Evolutionary conservation across 139 green algal genomes (phyloP).

Genomic region (Asterochloris sp.): DNA sequence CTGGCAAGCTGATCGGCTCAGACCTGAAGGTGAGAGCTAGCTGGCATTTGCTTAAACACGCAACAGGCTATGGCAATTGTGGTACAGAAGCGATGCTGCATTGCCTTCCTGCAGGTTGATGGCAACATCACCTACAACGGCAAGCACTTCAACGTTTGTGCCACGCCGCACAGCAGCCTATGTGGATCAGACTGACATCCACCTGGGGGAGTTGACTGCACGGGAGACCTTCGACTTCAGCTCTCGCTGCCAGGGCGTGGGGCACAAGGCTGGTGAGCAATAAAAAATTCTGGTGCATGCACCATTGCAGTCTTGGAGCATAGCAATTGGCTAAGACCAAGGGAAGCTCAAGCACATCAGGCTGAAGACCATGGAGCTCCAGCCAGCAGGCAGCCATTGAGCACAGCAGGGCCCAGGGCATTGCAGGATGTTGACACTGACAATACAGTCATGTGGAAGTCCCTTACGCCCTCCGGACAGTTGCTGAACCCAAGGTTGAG

Average conservation of each 20-base stretch:
- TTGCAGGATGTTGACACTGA: too few species aligned
- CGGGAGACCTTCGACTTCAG: constrained; percentile 49
- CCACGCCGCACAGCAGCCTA: constrained; percentile 36
- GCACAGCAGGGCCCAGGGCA: too few species aligned
- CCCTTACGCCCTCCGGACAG: too few species aligned
- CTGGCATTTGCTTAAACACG: neutral
- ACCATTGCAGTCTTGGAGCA: too few species aligned
- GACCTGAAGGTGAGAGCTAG: constrained; percentile 23
- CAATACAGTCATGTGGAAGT: too few species aligned
- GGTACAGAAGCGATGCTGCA: neutral
- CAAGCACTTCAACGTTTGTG: constrained; percentile 31
- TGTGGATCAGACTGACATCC: constrained; percentile 51
- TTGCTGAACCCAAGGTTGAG: too few species aligned
- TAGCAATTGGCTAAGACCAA: too few species aligned
- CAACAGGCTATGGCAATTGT: neutral
- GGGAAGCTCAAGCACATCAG: too few species aligned
- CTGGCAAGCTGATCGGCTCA: constrained; percentile 29
- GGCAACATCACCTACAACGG: constrained; percentile 58
- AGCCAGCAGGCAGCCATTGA: too few species aligned
- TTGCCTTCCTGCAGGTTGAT: constrained; percentile 10
- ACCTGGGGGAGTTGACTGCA: constrained; percentile 49
- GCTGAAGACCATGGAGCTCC: too few species aligned
- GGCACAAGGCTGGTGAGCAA: constrained; percentile 5
- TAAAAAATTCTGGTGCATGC: constrained; percentile 23
- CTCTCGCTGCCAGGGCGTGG: constrained; percentile 28